Evolutionary conservation across 345 rosid genomes (phyloP).

Genomic region (Zanthoxylum bungeanum): DNA sequence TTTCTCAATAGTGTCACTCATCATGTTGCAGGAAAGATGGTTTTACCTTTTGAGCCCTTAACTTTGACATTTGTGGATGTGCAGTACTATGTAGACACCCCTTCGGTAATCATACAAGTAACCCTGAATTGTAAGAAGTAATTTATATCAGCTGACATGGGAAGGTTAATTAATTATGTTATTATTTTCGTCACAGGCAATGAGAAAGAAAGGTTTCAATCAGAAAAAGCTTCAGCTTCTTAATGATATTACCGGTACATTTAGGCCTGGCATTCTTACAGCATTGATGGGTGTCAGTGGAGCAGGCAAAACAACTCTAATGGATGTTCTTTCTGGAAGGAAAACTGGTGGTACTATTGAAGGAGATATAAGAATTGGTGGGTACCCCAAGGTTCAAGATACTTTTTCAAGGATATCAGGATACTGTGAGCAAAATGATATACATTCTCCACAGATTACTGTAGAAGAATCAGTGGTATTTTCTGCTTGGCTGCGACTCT

Average conservation of each 20-base stretch:
- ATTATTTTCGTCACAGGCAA: constrained; percentile 33
- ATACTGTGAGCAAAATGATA: constrained; percentile 17
- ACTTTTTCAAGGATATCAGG: constrained; percentile 16
- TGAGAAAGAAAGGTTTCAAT: constrained; percentile 33
- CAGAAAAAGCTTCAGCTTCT: constrained; percentile 35
- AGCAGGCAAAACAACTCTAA: constrained; percentile 43
- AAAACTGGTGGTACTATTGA: constrained; percentile 36
- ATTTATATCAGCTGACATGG: neutral
- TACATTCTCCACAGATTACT: constrained; percentile 18
- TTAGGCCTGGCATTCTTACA: constrained; percentile 39
- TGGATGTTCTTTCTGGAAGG: constrained; percentile 41
- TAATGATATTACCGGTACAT: constrained; percentile 30
- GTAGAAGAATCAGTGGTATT: constrained; percentile 14
- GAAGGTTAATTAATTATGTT: neutral
- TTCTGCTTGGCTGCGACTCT: constrained; percentile 22
- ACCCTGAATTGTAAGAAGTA: neutral
- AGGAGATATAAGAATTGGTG: constrained; percentile 35
- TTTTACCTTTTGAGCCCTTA: constrained; percentile 42
- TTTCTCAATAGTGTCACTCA: neutral
- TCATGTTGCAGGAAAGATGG: constrained; percentile 26
- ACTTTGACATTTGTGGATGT: constrained; percentile 40
- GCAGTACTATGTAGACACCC: constrained; percentile 35
- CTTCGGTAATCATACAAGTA: constrained; percentile 27
- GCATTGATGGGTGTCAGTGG: constrained; percentile 47
- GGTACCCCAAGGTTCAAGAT: constrained; percentile 28